A percentile compares a stretch with the other conserved stretches of the same genome.
Conservation (phyloP, 2,329 filamentous ascomycete genomes). For the Sporothrix pallida region DNA sequence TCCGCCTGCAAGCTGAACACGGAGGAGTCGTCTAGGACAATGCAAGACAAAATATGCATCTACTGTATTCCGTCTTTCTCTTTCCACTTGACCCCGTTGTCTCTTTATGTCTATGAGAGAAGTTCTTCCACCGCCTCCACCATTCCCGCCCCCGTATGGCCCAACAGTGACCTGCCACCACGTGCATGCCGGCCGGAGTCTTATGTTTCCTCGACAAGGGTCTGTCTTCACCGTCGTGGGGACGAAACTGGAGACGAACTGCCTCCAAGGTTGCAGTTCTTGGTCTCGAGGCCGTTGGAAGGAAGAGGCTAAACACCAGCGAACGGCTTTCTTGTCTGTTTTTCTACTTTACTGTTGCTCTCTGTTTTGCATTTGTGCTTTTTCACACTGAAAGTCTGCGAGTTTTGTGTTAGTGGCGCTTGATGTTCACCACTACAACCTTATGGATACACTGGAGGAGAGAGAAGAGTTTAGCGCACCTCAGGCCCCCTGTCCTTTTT, state of each 20-base stretch:
- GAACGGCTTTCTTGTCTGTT: not conserved
- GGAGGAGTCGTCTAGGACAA: not conserved
- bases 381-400: not conserved
- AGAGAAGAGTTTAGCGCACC: not conserved
- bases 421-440: not conserved
- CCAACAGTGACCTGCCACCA: constrained; percentile 10
- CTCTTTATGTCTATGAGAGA: not conserved
- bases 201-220: not conserved
- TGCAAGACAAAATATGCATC: not conserved
- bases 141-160: not conserved
- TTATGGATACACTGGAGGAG: not conserved
- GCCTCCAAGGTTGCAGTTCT: not conserved
- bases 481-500: not conserved
- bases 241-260: not conserved
- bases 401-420: not conserved
- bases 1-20: not conserved
- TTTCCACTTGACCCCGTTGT: not conserved
- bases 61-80: not conserved
- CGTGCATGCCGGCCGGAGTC: not conserved
- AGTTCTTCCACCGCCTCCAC: not conserved
- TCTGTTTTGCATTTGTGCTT: not conserved
- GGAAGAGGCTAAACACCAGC: not conserved
- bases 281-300: not conserved
- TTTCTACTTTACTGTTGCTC: not conserved
- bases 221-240: not conserved